Evolutionary conservation across 768 basidiomycete genomes (phyloP).

Genomic region (Neoboletus subvelutipes): DNA sequence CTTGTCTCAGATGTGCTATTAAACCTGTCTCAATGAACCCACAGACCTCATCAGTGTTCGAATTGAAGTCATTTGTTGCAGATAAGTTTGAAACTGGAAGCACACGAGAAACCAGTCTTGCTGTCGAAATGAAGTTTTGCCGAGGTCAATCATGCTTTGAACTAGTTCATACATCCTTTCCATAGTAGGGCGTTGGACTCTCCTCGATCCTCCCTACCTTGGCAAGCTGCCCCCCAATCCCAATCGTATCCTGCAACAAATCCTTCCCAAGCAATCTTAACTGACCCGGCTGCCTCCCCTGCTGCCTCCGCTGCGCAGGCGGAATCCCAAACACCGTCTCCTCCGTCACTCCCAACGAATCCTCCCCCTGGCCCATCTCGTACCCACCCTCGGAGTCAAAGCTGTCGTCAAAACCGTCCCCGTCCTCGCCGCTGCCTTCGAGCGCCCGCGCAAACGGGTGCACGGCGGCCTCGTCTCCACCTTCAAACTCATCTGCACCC

Average conservation of each 20-base stretch:
- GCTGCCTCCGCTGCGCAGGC: constrained; percentile 45
- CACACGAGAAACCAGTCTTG: neutral
- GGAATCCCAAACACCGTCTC: constrained; percentile 75
- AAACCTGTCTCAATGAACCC: too few relatives aligned
- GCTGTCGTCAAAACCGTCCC: constrained; percentile 51
- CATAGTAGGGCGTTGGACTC: constrained; percentile 57
- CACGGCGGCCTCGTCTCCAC: constrained; percentile 42
- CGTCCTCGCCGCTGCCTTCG: constrained; percentile 33
- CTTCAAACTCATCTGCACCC: constrained; percentile 39
- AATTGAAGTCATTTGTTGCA: too few relatives aligned
- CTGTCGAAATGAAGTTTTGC: neutral
- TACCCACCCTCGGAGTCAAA: constrained; percentile 47
- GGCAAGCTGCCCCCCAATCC: constrained; percentile 53
- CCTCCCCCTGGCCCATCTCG: constrained; percentile 16
- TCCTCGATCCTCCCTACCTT: constrained; percentile 53
- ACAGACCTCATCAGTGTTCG: too few relatives aligned
- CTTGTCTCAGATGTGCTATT: too few relatives aligned
- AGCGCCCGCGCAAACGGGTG: constrained; percentile 58
- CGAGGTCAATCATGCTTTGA: neutral
- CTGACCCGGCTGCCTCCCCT: constrained; percentile 27
- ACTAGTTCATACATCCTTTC: constrained; percentile 10
- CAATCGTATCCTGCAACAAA: constrained; percentile 61
- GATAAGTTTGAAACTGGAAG: too few relatives aligned
- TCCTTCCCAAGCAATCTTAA: constrained; percentile 63
- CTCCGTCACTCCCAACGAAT: constrained; percentile 38